A percentile compares a stretch with the other conserved stretches of the same genome.
Conservation (phyloP, 1,284 basidiomycete genomes). For the Megacollybia platyphylla region DNA sequence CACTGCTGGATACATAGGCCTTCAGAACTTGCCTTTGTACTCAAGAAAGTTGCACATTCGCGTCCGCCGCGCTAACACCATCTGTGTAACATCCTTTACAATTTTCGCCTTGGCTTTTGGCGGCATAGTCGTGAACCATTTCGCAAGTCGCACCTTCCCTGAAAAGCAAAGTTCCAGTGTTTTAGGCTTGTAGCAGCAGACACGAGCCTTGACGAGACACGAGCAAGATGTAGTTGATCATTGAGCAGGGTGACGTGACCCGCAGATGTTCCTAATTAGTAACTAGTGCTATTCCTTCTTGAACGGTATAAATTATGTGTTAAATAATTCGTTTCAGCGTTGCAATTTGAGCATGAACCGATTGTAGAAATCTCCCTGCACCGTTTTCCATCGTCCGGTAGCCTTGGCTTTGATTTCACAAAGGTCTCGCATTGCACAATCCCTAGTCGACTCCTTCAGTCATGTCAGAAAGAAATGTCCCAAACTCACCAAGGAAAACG, state of each 20-base stretch:
- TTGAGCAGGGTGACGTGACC: constrained; percentile 13
- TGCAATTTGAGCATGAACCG: constrained; percentile 7
- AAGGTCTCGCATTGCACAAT: constrained; percentile 37
- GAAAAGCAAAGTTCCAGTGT: constrained; percentile 4
- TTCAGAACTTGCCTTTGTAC: constrained; percentile 65
- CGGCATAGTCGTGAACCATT: constrained; percentile 97
- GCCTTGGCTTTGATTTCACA: constrained; percentile 33
- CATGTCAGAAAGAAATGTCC: neutral
- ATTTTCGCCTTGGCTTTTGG: constrained; percentile 96
- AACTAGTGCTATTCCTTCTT: neutral
- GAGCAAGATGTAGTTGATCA: constrained; percentile 85
- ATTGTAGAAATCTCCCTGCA: constrained; percentile 16
- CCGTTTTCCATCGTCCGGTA: constrained; percentile 13
- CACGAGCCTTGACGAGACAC: constrained; percentile 83
- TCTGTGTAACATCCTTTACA: constrained; percentile 98
- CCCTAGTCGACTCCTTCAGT: constrained; percentile 33
- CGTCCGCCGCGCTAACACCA: constrained; percentile 90
- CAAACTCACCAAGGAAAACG: constrained; percentile 26
- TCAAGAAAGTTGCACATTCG: constrained; percentile 99
- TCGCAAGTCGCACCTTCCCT: constrained; percentile 97
- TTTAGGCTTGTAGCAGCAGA: neutral
- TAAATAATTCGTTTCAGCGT: neutral
- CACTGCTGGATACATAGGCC: neutral
- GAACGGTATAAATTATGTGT: neutral
- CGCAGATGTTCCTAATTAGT: neutral